Evolutionary conservation across 306 rosid species (phyloP), one percentile per base, ranked within the genome.

Genomic region (Malus asiatica): DNA sequence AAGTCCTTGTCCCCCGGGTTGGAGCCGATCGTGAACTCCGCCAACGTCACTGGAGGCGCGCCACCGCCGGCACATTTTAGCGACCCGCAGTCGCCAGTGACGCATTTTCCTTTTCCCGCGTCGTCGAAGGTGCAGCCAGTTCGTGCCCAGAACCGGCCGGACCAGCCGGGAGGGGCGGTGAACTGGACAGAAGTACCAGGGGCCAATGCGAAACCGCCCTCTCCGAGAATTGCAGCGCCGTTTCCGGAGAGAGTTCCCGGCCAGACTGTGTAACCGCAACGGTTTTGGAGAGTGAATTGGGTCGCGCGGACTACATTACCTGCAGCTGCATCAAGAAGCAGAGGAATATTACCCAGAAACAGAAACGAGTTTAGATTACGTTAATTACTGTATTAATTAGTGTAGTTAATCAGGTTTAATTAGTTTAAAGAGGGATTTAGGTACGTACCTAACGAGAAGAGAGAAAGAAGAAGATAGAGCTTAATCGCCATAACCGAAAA

Each of bases 101-200:
- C 35, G 74, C 98, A 91, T 16, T 72, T 80, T 0, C 97, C 97
- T 20, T 40, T 79, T 0, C 96, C 97, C 7, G 85, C 32, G n/a
- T 27, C 27, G 20, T 91, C 94, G 25, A 91, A 93, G 48, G 68
- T 72, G 81, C 97, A 91, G 13, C 87, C 85, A 5, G 98, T 95
- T 30, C 98, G 52, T 16, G 68, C 98, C 98, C 98, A 95, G 66
- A 92, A 82, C 15, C 98, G 81, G 5, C 98, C 98, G 0, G 98
- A 95, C 98, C 97, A 95, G 0, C 98, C 97, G 0, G 78, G 35
- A 2, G 91, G 93, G 3, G 93, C 96, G 0, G 83, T 83, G 64
- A 95, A 71, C 9, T 82, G 76, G 11, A 73, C 30, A 0, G 88
- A 74, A 0, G 80, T 63, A 0, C 91, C 96, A 0, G 97, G 86